phyloP scores from a whole-genome alignment of 2,329 filamentous ascomycete genomes.

The Pseudogymnoascus sp. region DNA sequence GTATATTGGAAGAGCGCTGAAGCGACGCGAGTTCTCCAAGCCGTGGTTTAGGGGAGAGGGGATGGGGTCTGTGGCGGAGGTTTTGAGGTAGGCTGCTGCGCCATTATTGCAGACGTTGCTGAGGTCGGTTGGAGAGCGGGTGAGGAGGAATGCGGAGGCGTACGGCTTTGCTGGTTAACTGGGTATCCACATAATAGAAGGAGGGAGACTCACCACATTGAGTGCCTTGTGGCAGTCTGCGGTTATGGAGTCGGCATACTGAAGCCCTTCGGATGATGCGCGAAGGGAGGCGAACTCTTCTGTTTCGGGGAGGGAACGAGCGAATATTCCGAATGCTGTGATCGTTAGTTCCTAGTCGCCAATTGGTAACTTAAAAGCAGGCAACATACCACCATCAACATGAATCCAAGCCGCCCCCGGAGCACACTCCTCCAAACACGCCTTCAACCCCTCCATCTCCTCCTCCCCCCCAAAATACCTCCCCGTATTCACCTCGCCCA shows the following conservation, averaged over 20 bases:
- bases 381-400: conserved; percentile 60
- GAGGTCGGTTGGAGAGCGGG: conserved; percentile 50
- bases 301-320: conserved; percentile 50
- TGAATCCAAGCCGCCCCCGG: conserved; percentile 76
- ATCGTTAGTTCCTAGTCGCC: background rate
- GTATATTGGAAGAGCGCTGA: conserved; percentile 85
- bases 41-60: conserved; percentile 81
- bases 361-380: background rate
- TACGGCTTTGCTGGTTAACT: conserved; percentile 48
- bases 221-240: conserved; percentile 87
- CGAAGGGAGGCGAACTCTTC: conserved; percentile 48
- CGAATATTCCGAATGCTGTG: conserved; percentile 75
- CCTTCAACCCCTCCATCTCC: conserved; percentile 35
- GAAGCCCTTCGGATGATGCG: conserved; percentile 51
- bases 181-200: background rate
- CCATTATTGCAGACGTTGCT: conserved; percentile 68
- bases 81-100: conserved; percentile 71
- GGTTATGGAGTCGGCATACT: conserved; percentile 79
- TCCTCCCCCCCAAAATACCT: conserved; percentile 57
- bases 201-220: conserved; percentile 57
- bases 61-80: conserved; percentile 37
- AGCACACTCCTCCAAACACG: conserved; percentile 62
- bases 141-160: conserved; percentile 86
- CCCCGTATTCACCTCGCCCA: conserved; percentile 86
- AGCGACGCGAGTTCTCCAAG: conserved; percentile 83